Conservation (phyloP, 257 asterid species). For the Mentha longifolia region DNA sequence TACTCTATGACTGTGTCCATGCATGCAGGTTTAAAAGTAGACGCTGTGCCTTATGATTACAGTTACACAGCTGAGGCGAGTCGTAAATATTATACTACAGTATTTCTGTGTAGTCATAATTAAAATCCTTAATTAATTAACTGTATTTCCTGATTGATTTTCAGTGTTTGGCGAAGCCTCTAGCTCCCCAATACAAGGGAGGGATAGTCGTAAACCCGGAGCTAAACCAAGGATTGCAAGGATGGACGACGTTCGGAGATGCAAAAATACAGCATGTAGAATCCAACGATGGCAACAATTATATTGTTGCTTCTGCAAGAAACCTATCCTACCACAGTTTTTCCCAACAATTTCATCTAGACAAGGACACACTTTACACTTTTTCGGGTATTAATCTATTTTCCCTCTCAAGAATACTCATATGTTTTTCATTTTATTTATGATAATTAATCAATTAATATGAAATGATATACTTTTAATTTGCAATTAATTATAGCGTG, state of each 20-base stretch:
- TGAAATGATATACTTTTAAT: too few relatives aligned
- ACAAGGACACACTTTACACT: slow-evolving; percentile 49
- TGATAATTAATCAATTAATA: too few relatives aligned
- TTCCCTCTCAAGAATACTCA: too few relatives aligned
- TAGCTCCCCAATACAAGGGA: slow-evolving; percentile 58
- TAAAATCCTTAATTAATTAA: too few relatives aligned
- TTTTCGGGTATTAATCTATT: slow-evolving; percentile 53
- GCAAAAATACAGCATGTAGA: slow-evolving; percentile 36
- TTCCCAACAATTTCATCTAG: slow-evolving; percentile 44
- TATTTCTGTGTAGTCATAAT: too few relatives aligned
- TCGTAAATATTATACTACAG: too few relatives aligned
- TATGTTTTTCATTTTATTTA: too few relatives aligned
- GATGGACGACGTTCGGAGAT: slow-evolving; percentile 53
- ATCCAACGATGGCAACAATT: slow-evolving; percentile 51
- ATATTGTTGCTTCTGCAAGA: slow-evolving; percentile 46
- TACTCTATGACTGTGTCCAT: background rate
- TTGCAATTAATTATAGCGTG: slow-evolving; percentile 48
- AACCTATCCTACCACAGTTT: slow-evolving; percentile 40
- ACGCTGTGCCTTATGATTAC: slow-evolving; percentile 40
- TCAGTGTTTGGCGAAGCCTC: slow-evolving; percentile 61
- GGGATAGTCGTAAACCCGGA: slow-evolving; percentile 66
- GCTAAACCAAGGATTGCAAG: slow-evolving; percentile 51
- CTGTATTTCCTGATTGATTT: too few relatives aligned
- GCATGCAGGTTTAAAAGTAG: slow-evolving; percentile 32
- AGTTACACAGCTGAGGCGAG: slow-evolving; percentile 42